Percentiles rank a stretch among this genome's conserved stretches.
These are phyloP conservation scores for Corchorus capsularis DNA, from an alignment of 345 rosid species.

Conservation along the genomic window DNA sequence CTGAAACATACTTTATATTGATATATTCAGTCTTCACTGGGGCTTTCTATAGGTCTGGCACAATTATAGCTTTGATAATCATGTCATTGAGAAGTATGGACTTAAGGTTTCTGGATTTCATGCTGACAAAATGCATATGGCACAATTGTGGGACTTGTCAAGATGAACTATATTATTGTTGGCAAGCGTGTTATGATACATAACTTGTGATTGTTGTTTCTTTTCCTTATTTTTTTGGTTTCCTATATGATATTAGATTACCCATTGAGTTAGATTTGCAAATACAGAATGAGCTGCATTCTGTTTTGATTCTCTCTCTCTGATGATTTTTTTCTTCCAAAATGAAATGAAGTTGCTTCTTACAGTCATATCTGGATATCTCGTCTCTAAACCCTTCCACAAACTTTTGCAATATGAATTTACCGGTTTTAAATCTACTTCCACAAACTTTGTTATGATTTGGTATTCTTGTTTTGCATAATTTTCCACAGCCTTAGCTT, in stretches of 20 bases:
- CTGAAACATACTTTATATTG: too few relatives aligned
- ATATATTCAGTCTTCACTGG: too few relatives aligned
- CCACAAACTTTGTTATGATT: neutral
- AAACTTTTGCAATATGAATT: neutral
- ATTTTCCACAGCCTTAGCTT: neutral
- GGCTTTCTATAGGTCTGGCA: too few relatives aligned
- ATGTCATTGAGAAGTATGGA: too few relatives aligned
- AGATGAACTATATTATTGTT: too few relatives aligned
- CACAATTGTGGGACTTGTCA: too few relatives aligned
- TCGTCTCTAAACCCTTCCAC: neutral
- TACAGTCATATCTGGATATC: neutral
- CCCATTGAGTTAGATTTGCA: neutral
- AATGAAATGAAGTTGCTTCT: neutral
- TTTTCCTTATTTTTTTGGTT: neutral
- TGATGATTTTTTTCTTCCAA: neutral
- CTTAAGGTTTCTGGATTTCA: too few relatives aligned
- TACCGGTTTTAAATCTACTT: neutral
- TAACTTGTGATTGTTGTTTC: neutral
- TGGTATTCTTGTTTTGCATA: neutral
- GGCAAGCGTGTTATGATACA: constrained; percentile 30
- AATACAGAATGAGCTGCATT: neutral
- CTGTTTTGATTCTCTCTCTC: neutral
- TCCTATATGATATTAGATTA: neutral
- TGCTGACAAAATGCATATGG: too few relatives aligned
- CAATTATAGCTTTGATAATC: too few relatives aligned